Conservation (phyloP, 2,329 filamentous ascomycete species). For the Nannizziopsis barbatae region DNA sequence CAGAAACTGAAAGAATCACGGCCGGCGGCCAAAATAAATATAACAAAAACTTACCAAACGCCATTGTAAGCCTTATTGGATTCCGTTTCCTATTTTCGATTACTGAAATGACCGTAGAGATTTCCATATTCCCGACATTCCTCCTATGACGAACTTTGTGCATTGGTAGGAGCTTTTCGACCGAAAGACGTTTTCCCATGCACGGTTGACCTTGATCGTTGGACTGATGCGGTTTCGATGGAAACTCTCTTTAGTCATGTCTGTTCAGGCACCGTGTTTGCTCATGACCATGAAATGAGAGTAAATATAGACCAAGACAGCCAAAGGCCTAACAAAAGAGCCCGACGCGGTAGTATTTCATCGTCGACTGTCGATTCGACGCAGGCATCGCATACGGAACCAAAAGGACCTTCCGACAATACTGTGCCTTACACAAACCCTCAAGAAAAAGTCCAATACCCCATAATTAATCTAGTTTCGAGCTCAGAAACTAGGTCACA, state of each 20-base stretch:
- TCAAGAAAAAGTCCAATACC: background rate
- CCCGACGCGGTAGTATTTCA: constrained; percentile 7
- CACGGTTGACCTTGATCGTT: constrained; percentile 54
- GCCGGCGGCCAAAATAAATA: background rate
- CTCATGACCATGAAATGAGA: constrained; percentile 54
- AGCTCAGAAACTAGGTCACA: constrained; percentile 1
- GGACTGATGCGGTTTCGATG: constrained; percentile 56
- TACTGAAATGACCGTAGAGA: constrained; percentile 23
- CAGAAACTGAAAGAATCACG: background rate
- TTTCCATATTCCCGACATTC: constrained; percentile 90
- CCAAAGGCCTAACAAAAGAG: constrained; percentile 9
- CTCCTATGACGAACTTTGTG: constrained; percentile 66
- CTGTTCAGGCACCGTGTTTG: constrained; percentile 52
- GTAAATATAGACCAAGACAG: constrained; percentile 21
- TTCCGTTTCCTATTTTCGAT: background rate
- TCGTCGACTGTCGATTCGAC: constrained; percentile 10
- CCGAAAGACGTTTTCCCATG: constrained; percentile 75
- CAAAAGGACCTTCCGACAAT: background rate
- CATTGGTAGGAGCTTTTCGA: constrained; percentile 55
- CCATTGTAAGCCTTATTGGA: constrained; percentile 24
- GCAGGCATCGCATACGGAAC: constrained; percentile 7
- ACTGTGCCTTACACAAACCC: background rate
- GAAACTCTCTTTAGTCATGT: constrained; percentile 57
- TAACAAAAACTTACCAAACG: constrained; percentile 19
- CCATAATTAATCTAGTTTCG: background rate